Percentiles rank a stretch among this genome's conserved stretches.
These are phyloP conservation scores for Echeveria elegans DNA, from an alignment of 164 flowering plant genomes.

Conservation along the genomic window DNA sequence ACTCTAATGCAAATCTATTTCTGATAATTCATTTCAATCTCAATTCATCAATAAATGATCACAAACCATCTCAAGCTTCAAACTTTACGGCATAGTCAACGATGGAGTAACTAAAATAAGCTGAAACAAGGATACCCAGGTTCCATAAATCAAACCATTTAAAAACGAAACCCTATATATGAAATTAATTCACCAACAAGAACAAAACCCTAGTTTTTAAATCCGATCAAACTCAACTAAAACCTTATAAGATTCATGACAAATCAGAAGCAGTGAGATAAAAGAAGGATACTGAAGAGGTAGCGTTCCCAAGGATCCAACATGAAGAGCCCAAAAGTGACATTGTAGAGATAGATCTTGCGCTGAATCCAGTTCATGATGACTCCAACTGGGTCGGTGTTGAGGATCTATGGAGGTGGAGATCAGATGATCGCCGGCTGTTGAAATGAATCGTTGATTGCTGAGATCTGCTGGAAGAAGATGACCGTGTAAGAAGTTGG, in stretches of 20 bases:
- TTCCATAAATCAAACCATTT: background rate
- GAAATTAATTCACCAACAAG: background rate
- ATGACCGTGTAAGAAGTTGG: background rate
- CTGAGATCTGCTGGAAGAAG: background rate
- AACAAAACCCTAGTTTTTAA: background rate
- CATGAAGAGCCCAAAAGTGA: slow-evolving; percentile 28
- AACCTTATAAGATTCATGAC: background rate
- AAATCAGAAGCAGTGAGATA: background rate
- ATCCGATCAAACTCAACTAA: background rate
- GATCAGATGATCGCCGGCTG: background rate
- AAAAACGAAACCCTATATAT: background rate
- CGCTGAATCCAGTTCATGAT: slow-evolving; percentile 20
- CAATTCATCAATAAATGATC: background rate
- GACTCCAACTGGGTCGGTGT: background rate
- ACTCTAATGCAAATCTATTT: background rate
- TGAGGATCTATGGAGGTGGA: no score
- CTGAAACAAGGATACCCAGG: background rate
- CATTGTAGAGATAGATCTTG: slow-evolving; percentile 26
- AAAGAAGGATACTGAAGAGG: slow-evolving; percentile 18
- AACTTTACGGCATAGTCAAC: background rate
- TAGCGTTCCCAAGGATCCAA: slow-evolving; percentile 21
- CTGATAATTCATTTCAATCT: background rate
- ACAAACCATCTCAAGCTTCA: background rate
- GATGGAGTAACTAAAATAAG: background rate
- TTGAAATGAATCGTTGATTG: background rate